A percentile compares a stretch with the other conserved stretches of the same genome.
These are phyloP conservation scores for Tetraselmis chui DNA, from an alignment of 139 green algal genomes.

Conservation along the genomic window DNA sequence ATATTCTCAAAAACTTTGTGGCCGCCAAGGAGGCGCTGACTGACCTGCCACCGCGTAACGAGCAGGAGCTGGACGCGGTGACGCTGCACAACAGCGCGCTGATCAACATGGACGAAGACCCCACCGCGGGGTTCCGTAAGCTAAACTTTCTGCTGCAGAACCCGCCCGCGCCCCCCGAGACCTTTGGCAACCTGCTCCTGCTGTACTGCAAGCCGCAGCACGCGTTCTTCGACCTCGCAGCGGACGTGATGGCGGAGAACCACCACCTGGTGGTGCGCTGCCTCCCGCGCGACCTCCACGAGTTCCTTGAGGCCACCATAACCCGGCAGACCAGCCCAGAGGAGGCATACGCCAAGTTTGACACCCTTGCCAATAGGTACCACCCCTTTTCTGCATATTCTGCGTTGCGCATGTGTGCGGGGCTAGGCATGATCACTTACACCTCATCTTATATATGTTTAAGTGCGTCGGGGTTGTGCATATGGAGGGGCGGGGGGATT, in stretches of 20 bases:
- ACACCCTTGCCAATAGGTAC: slow-evolving; percentile 35
- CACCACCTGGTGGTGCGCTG: slow-evolving; percentile 45
- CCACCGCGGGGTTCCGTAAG: slow-evolving; percentile 69
- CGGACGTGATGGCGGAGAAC: slow-evolving; percentile 75
- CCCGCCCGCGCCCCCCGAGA: slow-evolving; percentile 71
- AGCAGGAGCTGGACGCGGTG: slow-evolving; percentile 82
- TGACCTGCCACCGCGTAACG: slow-evolving; percentile 70
- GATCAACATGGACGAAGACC: slow-evolving; percentile 61
- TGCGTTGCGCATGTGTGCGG: too few relatives aligned
- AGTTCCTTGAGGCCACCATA: slow-evolving; percentile 68
- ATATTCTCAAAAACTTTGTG: slow-evolving; percentile 61
- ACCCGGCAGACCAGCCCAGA: slow-evolving; percentile 42
- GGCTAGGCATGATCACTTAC: too few relatives aligned
- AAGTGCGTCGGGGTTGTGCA: background rate
- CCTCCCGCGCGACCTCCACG: slow-evolving; percentile 52
- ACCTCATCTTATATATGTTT: background rate
- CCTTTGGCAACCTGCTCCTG: slow-evolving; percentile 80
- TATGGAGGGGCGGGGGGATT: background rate
- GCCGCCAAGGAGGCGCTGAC: slow-evolving; percentile 63
- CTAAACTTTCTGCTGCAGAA: slow-evolving; percentile 77
- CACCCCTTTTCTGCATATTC: background rate
- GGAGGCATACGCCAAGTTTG: slow-evolving; percentile 49
- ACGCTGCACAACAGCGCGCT: slow-evolving; percentile 85
- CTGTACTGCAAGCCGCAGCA: slow-evolving; percentile 75
- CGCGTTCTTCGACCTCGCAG: slow-evolving; percentile 68